phyloP scores from a whole-genome alignment of 1,284 basidiomycete species.

The Ceratorhiza oryzae-sativae region DNA sequence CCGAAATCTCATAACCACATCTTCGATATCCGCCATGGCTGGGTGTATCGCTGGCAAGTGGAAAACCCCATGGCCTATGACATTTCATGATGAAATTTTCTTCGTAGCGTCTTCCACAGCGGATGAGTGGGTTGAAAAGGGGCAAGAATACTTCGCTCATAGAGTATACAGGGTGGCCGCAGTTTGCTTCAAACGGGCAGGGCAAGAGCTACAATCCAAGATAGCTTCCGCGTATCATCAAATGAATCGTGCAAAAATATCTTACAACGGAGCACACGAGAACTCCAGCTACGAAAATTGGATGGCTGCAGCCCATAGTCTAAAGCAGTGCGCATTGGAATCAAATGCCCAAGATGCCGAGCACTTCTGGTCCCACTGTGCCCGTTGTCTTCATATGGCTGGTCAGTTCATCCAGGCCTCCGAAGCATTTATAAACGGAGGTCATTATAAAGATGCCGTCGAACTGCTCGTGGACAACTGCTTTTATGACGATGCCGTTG shows the following conservation, averaged over 20 bases:
- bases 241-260: slow-evolving; percentile 23
- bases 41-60: background rate
- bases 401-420: background rate
- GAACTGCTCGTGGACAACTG: background rate
- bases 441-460: background rate
- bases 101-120: background rate
- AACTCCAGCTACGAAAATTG: too few relatives aligned
- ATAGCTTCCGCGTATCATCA: slow-evolving; percentile 4
- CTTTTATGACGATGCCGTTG: background rate
- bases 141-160: slow-evolving; percentile 20
- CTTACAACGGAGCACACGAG: background rate
- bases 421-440: background rate
- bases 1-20: background rate
- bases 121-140: slow-evolving; percentile 15
- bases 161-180: slow-evolving; percentile 10
- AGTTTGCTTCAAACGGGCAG: background rate
- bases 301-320: background rate
- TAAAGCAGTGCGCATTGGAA: background rate
- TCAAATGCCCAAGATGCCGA: background rate
- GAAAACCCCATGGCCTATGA: background rate
- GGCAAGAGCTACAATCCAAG: background rate
- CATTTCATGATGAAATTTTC: background rate
- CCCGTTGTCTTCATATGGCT: slow-evolving; percentile 3
- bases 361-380: slow-evolving; percentile 6
- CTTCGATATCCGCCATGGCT: background rate